phyloP scores from a whole-genome alignment of 2,329 filamentous ascomycete species.

The Sporothrix euskadiensis region DNA sequence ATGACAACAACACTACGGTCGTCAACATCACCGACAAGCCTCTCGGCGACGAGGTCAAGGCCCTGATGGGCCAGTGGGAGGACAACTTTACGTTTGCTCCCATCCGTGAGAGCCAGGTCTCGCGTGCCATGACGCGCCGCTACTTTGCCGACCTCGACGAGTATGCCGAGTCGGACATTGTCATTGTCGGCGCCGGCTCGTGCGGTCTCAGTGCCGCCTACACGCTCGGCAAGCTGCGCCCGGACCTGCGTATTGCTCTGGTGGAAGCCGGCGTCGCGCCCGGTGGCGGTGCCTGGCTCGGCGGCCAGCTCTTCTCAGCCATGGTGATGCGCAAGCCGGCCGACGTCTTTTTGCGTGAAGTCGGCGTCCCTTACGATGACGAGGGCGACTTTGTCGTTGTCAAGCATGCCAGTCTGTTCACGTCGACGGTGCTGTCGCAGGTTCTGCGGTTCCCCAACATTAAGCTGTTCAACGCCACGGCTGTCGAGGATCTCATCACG shows the following conservation, averaged over 20 bases:
- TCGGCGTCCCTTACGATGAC: conserved; percentile 84
- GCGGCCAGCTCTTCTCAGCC: conserved; percentile 89
- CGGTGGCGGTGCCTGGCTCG: conserved; percentile 87
- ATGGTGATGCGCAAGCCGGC: conserved; percentile 96
- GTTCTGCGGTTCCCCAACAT: conserved; percentile 85
- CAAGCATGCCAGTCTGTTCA: conserved; percentile 92
- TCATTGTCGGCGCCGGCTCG: conserved; percentile 87
- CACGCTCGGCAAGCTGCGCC: conserved; percentile 76
- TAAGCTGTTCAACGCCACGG: conserved; percentile 94
- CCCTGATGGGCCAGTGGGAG: conserved; percentile 72
- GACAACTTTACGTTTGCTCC: conserved; percentile 77
- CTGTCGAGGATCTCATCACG: conserved; percentile 90
- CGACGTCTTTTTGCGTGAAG: conserved; percentile 76
- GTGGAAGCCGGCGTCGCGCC: conserved; percentile 86
- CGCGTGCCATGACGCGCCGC: conserved; percentile 87
- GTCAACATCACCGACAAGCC: conserved; percentile 32
- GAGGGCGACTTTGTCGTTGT: conserved; percentile 88
- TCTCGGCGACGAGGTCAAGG: conserved; percentile 33
- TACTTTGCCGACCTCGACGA: conserved; percentile 89
- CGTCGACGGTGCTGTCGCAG: conserved; percentile 79
- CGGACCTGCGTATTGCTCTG: conserved; percentile 88
- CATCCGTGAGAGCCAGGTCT: conserved; percentile 90
- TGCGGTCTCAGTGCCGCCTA: conserved; percentile 82
- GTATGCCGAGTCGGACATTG: conserved; percentile 90
- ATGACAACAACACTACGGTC: not conserved